A percentile compares a stretch with the other conserved stretches of the same genome.
These are phyloP conservation scores for Pichia insulana DNA, from an alignment of 805 yeast species.

Conservation along the genomic window DNA sequence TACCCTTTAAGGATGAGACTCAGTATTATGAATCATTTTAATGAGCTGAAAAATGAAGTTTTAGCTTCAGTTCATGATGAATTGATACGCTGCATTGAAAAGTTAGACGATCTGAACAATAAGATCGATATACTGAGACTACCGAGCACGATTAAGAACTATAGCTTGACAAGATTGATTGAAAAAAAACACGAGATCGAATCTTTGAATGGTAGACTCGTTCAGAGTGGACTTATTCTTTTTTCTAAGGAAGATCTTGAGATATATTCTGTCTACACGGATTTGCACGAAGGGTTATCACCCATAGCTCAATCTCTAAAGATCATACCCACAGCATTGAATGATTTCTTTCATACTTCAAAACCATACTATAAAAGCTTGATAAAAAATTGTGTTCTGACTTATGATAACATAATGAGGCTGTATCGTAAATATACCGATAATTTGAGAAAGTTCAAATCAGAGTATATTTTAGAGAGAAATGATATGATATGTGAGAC, in stretches of 20 bases:
- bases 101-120: not conserved
- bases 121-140: slow-evolving; percentile 19
- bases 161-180: slow-evolving; percentile 9
- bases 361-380: slow-evolving; percentile 25
- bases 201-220: not conserved
- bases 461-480: slow-evolving; percentile 40
- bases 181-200: not conserved
- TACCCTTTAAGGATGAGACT: not conserved
- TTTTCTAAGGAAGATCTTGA: slow-evolving; percentile 2
- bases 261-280: slow-evolving; percentile 25
- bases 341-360: slow-evolving; percentile 31
- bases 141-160: slow-evolving; percentile 5
- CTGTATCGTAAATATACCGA: slow-evolving; percentile 34
- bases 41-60: not conserved
- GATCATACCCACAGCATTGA: slow-evolving; percentile 43
- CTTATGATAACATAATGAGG: slow-evolving; percentile 32
- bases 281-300: slow-evolving; percentile 33
- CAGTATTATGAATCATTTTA: not conserved
- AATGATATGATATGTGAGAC: slow-evolving; percentile 49
- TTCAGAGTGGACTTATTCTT: slow-evolving; percentile 3
- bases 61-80: not conserved
- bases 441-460: slow-evolving; percentile 35
- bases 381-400: slow-evolving; percentile 26
- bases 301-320: slow-evolving; percentile 47
- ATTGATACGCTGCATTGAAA: not conserved